phyloP scores from a whole-genome alignment of 495 filamentous ascomycete species.

The Peziza echinospora region DNA sequence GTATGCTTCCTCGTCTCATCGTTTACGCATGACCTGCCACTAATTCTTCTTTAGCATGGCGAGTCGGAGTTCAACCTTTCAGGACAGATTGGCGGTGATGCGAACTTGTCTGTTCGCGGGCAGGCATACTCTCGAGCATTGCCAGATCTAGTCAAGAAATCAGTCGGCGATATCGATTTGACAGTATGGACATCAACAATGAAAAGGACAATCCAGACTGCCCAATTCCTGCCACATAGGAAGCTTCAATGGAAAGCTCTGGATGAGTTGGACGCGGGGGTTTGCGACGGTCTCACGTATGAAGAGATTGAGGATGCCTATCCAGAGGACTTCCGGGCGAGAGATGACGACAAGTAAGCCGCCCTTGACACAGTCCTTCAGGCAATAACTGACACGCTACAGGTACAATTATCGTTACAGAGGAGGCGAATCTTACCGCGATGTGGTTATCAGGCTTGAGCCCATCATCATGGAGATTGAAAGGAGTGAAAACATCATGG shows the following conservation, averaged over 20 bases:
- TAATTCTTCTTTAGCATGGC: conserved; percentile 43
- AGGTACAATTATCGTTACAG: conserved; percentile 92
- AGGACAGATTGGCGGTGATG: conserved; percentile 81
- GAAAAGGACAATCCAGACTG: conserved; percentile 77
- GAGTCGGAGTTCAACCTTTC: conserved; percentile 78
- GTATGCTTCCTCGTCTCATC: conserved; percentile 29
- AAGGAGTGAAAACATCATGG: conserved; percentile 85
- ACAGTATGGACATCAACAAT: conserved; percentile 96
- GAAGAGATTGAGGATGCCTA: conserved; percentile 74
- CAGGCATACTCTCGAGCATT: conserved; percentile 65
- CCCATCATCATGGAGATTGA: conserved; percentile 99
- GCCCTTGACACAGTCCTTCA: no score
- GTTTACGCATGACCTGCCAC: not conserved
- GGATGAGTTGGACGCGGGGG: conserved; percentile 87
- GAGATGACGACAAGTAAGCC: conserved; percentile 71
- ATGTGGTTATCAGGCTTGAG: conserved; percentile 91
- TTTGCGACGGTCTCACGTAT: conserved; percentile 91
- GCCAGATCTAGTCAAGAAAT: conserved; percentile 57
- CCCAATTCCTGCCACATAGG: conserved; percentile 63
- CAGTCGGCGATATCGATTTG: conserved; percentile 40
- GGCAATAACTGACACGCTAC: no score
- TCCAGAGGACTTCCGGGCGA: conserved; percentile 80
- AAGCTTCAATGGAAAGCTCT: conserved; percentile 97
- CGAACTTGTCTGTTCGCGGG: conserved; percentile 64
- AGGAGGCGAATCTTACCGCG: conserved; percentile 88